Conservation (phyloP, 345 rosid species). For the Citrus sinensis region DVS_A1.0 CM039167.1:6258501-6259000, state of each 20-base stretch:
- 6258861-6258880: not conserved
- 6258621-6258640: not conserved
- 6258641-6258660: not conserved
- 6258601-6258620: not conserved
- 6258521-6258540: conserved; percentile 17
- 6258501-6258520: conserved; percentile 34
- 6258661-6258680: not conserved
- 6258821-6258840: too few species aligned
- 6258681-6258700: not conserved
- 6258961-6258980: conserved; percentile 37
- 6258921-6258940: not conserved
- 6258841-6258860: too few species aligned
- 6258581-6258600: not conserved
- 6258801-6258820: too few species aligned
- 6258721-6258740: not conserved
- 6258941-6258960: not conserved
- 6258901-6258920: not conserved
- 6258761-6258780: too few species aligned
- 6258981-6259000: conserved; percentile 31
- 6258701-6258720: not conserved
- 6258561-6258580: not conserved
- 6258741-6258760: not conserved
- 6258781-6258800: too few species aligned
- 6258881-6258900: not conserved
- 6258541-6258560: not conserved